Conservation (phyloP, 192 early-diverging fungal species). For the Podila horticola region DNA sequence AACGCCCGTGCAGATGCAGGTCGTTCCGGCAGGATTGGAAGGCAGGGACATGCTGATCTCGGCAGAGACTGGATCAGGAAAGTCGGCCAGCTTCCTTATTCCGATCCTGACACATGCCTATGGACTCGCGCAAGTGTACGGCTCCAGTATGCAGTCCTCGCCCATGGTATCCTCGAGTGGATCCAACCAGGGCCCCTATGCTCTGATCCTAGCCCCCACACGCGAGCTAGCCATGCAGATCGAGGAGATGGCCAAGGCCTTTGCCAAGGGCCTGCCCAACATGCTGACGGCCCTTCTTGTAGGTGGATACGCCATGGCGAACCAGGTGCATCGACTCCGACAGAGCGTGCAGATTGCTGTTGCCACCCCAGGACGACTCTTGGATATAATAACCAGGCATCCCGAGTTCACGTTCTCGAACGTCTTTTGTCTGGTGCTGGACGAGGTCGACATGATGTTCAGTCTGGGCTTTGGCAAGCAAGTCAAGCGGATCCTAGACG, state of each 20-base stretch:
- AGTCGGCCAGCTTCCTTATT: conserved; percentile 60
- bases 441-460: conserved; percentile 70
- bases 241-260: conserved; percentile 50
- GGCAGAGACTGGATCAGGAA: conserved; percentile 64
- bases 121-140: conserved; percentile 14
- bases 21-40: conserved; percentile 43
- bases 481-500: conserved; percentile 56
- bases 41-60: conserved; percentile 62
- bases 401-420: conserved; percentile 45
- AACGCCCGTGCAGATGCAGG: conserved; percentile 52
- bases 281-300: conserved; percentile 66
- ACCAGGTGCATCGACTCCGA: conserved; percentile 61
- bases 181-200: conserved; percentile 49
- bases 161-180: conserved; percentile 20
- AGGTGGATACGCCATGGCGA: conserved; percentile 64
- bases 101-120: conserved; percentile 55
- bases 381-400: conserved; percentile 55
- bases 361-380: conserved; percentile 66
- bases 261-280: conserved; percentile 53
- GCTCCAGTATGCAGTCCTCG: conserved; percentile 6
- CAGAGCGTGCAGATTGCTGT: conserved; percentile 65
- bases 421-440: conserved; percentile 60
- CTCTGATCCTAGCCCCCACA: conserved; percentile 60
- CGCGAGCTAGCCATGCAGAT: conserved; percentile 65
- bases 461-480: conserved; percentile 64